Percentiles rank a stretch among this genome's conserved stretches.
Evolutionary conservation across 805 yeast species (phyloP).

Genomic region (Zygosaccharomyces pseudorouxii): DNA sequence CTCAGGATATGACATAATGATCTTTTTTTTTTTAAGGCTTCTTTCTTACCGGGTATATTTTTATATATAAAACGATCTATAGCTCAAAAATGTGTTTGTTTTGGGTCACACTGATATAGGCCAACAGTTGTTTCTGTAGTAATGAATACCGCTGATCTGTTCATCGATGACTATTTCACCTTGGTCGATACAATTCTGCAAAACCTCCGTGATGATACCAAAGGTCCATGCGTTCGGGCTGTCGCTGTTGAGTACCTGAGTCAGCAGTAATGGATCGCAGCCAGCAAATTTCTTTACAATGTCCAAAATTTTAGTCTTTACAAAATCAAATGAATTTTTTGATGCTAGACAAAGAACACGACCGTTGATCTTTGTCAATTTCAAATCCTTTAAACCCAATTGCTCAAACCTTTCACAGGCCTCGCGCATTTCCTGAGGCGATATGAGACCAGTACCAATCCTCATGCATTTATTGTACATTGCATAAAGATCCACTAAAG

Average conservation of each 20-base stretch:
- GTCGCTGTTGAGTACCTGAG: conserved; percentile 24
- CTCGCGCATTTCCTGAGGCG: conserved; percentile 61
- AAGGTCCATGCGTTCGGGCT: conserved; percentile 57
- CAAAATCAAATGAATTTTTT: conserved; percentile 29
- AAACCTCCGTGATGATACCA: conserved; percentile 59
- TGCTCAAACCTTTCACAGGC: conserved; percentile 55
- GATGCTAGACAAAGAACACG: conserved; percentile 35
- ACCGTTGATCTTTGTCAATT: conserved; percentile 36
- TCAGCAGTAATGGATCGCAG: conserved; percentile 29
- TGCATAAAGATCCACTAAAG: conserved; percentile 59
- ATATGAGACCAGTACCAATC: conserved; percentile 58
- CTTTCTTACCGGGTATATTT: not conserved
- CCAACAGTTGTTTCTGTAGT: conserved; percentile 47
- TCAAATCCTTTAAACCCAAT: conserved; percentile 47
- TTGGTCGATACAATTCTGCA: conserved; percentile 50
- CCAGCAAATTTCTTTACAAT: conserved; percentile 27
- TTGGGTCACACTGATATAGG: conserved; percentile 1
- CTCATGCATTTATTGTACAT: conserved; percentile 63
- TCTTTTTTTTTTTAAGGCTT: not conserved
- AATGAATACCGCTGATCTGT: conserved; percentile 60
- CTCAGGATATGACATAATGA: conserved; percentile 5
- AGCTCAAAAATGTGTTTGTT: not conserved
- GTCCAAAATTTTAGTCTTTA: conserved; percentile 27
- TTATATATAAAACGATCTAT: not conserved
- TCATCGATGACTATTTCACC: conserved; percentile 65